A percentile compares a stretch with the other conserved stretches of the same genome.
phyloP scores from a whole-genome alignment of 352 stramenopile species.

The Paralagenidium karlingii region DNA sequence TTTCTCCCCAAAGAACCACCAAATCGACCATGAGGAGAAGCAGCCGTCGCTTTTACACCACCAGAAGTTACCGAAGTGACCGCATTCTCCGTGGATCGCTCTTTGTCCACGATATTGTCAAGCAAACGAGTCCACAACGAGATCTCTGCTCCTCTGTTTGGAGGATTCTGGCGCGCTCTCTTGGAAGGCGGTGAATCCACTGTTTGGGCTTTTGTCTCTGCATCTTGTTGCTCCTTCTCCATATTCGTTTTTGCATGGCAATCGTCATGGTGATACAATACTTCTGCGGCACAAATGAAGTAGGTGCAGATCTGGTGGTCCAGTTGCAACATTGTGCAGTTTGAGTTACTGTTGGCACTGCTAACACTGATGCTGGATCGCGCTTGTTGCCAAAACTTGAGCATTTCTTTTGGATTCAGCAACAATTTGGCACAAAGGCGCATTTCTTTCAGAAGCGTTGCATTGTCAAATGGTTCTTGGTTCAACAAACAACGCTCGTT shows the following conservation, averaged over 20 bases:
- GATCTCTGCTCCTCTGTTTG: background rate
- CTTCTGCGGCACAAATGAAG: conserved; percentile 34
- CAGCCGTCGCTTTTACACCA: background rate
- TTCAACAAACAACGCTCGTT: conserved; percentile 17
- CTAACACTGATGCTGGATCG: background rate
- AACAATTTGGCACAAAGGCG: conserved; percentile 22
- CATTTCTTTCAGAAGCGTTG: conserved; percentile 17
- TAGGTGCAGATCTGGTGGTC: conserved; percentile 26
- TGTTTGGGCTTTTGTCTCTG: background rate
- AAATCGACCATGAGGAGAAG: background rate
- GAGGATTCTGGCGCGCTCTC: background rate
- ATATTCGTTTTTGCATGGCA: conserved; percentile 6
- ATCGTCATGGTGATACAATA: conserved; percentile 39
- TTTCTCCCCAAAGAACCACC: background rate
- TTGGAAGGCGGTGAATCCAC: background rate
- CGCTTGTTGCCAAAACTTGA: conserved; percentile 1
- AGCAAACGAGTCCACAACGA: background rate
- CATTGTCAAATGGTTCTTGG: conserved; percentile 10
- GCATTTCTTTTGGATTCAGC: conserved; percentile 26
- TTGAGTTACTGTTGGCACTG: background rate
- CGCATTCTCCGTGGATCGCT: background rate
- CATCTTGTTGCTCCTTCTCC: background rate
- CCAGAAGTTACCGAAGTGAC: background rate
- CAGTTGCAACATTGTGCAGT: conserved; percentile 11
- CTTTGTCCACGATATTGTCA: background rate